Evolutionary conservation across 352 stramenopile species (phyloP), one percentile per base, ranked within the genome.

Genomic region (Plasmopara muralis): DNA sequence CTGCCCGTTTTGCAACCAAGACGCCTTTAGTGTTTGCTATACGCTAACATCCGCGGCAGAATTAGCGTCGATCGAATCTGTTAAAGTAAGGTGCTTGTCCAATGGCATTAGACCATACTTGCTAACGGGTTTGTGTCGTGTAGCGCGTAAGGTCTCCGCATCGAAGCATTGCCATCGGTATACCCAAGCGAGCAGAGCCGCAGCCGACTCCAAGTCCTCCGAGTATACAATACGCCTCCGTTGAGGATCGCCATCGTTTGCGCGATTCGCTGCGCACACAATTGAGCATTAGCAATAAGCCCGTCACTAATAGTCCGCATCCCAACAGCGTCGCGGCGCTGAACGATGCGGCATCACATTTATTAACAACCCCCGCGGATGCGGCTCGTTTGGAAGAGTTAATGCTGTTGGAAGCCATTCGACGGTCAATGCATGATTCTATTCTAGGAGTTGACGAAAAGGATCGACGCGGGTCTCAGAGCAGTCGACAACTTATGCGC

Each of bases 321-420:
- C 69, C 71, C 20, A 78, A 75, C 43, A 68, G 52, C n/a, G 14
- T 68, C 1, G 67, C 64, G n/a, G 61, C 67, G 38, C 57, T 76
- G 6, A 69, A 62, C 38, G 67, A 76, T 38, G 71, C 61, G 15
- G 61, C 68, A 42, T 57, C 48, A 9, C 70, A 55, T 20, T 37
- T 72, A 28, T 44, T 77, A 47, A 63, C 66, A 8, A 82, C 74
- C 15, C 64, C 77, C 0, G 65, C 68, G 10, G 77, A 88, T 38
- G 77, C 77, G 16, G 68, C 60, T 9, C 70, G 70, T 33, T 60
- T 92, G 25, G 82, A 92, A 44, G 78, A 92, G 45, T 63, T 92
- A 47, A 88, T 92, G 78, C 63, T 92, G 9, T 61, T 92, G 69
- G 82, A 92, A 40, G 82, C 82, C 8, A 88, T 92, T 52, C 82